phyloP scores from a whole-genome alignment of 164 flowering plant species.

The Nelumbo lutea region DNA sequence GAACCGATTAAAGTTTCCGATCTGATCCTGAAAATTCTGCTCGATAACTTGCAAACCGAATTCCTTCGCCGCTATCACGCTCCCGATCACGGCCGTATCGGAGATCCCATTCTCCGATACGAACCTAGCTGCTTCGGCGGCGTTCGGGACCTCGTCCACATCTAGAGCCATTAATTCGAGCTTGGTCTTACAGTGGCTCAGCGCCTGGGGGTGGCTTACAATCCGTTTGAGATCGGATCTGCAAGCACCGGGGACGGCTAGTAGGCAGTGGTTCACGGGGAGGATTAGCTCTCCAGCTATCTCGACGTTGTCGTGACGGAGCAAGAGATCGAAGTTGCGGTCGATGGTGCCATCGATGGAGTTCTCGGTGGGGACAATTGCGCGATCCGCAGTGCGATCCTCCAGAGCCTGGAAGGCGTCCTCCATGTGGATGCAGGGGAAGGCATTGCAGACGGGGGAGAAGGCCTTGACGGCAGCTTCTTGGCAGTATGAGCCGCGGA shows the following conservation, averaged over 20 bases:
- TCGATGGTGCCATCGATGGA: slow-evolving; percentile 25
- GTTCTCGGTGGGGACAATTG: slow-evolving; percentile 25
- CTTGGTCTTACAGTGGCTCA: slow-evolving; percentile 22
- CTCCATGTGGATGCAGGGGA: slow-evolving; percentile 25
- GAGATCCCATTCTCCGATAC: slow-evolving; percentile 16
- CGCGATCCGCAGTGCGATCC: slow-evolving; percentile 23
- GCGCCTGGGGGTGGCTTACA: slow-evolving; percentile 31
- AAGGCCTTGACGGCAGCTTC: slow-evolving; percentile 29
- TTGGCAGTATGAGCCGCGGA: slow-evolving; percentile 29
- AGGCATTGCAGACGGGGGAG: slow-evolving; percentile 10
- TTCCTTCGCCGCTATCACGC: slow-evolving; percentile 25
- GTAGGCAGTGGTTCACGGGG: slow-evolving; percentile 29
- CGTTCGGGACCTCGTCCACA: slow-evolving; percentile 22
- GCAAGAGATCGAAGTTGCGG: slow-evolving; percentile 24
- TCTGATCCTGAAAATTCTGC: slow-evolving; percentile 20
- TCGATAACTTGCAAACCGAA: slow-evolving; percentile 21
- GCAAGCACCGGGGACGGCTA: slow-evolving; percentile 14
- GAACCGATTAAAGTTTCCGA: slow-evolving; percentile 13
- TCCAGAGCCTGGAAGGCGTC: slow-evolving; percentile 26
- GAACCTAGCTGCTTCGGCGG: slow-evolving; percentile 21
- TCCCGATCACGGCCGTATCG: slow-evolving; percentile 29
- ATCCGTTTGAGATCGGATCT: slow-evolving; percentile 14
- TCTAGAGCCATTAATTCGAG: slow-evolving; percentile 15
- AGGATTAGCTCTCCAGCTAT: slow-evolving; percentile 20
- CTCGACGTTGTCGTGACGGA: slow-evolving; percentile 18